These are phyloP conservation scores for Candida chilensis DNA, from an alignment of 805 yeast species.

Conservation along the genomic window DNA sequence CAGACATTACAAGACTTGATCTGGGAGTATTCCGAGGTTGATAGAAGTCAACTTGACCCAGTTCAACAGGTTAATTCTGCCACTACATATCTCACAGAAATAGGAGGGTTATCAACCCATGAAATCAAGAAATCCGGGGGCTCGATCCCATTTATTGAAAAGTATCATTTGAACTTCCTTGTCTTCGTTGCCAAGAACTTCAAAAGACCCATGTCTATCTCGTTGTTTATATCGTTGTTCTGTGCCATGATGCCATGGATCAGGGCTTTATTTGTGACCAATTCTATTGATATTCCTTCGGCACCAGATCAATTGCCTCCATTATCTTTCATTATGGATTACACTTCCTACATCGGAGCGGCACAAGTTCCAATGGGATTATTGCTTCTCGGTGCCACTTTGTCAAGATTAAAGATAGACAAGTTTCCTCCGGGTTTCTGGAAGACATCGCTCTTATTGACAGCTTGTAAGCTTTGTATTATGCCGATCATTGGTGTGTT, in stretches of 20 bases:
- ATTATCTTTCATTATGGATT: constrained; percentile 41
- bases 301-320: constrained; percentile 48
- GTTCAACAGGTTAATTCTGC: too few species aligned
- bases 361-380: constrained; percentile 53
- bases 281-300: constrained; percentile 13
- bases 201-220: constrained; percentile 36
- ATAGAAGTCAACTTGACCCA: too few species aligned
- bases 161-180: constrained; percentile 14
- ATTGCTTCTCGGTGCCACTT: constrained; percentile 42
- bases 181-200: constrained; percentile 33
- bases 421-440: constrained; percentile 43
- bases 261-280: constrained; percentile 32
- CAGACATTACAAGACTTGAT: neutral
- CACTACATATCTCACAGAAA: too few species aligned
- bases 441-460: constrained; percentile 40
- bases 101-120: too few species aligned
- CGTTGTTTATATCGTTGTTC: constrained; percentile 33
- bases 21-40: neutral
- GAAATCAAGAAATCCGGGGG: constrained; percentile 13
- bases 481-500: constrained; percentile 48
- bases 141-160: constrained; percentile 11
- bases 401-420: constrained; percentile 38
- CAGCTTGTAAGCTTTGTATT: constrained; percentile 28
- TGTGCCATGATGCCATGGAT: constrained; percentile 49
- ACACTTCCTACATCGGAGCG: constrained; percentile 37